A percentile compares a stretch with the other conserved stretches of the same genome.
phyloP scores from a whole-genome alignment of 495 filamentous ascomycete species.

The Physcia stellaris region DNA sequence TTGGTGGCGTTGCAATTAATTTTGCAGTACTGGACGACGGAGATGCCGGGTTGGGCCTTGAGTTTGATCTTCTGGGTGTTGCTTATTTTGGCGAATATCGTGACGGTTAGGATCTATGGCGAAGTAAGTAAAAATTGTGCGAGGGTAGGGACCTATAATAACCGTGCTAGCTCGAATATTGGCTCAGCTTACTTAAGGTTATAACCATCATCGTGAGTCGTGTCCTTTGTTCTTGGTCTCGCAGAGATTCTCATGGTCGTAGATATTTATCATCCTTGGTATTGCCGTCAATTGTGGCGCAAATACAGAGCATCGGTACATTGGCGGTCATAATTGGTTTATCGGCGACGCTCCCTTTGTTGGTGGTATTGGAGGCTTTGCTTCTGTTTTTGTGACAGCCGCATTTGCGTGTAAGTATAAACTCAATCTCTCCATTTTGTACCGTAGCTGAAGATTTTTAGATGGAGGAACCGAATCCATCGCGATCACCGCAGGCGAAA shows the following conservation, averaged over 20 bases:
- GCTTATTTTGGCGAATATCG: slow-evolving; percentile 33
- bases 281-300: slow-evolving; percentile 38
- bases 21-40: slow-evolving; percentile 38
- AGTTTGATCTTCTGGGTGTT: slow-evolving; percentile 39
- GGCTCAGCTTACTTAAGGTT: slow-evolving; percentile 41
- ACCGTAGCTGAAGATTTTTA: slow-evolving; percentile 7
- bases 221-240: background rate
- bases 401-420: slow-evolving; percentile 32
- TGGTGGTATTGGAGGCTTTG: slow-evolving; percentile 37
- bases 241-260: background rate
- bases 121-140: slow-evolving; percentile 24
- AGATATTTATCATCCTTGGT: slow-evolving; percentile 41
- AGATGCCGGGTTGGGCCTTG: slow-evolving; percentile 36
- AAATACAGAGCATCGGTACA: slow-evolving; percentile 30
- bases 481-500: slow-evolving; percentile 41
- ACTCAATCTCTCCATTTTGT: background rate
- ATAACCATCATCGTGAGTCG: slow-evolving; percentile 36
- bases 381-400: slow-evolving; percentile 39
- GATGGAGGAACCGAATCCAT: slow-evolving; percentile 43
- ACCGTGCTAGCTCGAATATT: slow-evolving; percentile 34
- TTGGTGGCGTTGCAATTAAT: slow-evolving; percentile 39
- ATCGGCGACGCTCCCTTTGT: slow-evolving; percentile 38
- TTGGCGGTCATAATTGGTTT: slow-evolving; percentile 32
- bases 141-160: background rate
- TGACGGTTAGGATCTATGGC: slow-evolving; percentile 39